phyloP scores from a whole-genome alignment of 176 grass and related monocot species.

The Cocos nucifera region DNA sequence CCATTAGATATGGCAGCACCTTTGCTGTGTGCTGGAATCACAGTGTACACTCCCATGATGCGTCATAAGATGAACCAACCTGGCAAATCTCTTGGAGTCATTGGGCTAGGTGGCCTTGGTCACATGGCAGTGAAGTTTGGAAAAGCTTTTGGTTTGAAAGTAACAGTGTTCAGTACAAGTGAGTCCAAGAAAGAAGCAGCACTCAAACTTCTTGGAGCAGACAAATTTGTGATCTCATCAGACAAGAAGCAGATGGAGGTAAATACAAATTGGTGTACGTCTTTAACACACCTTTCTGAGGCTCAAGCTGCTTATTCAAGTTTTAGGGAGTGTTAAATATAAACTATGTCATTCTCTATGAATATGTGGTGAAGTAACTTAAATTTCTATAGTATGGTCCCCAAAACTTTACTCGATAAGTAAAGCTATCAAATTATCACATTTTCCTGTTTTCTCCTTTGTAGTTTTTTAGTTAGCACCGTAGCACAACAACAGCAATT shows the following conservation, averaged over 20 bases:
- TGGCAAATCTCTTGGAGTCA: conserved; percentile 5
- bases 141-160: conserved; percentile 13
- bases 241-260: conserved; percentile 11
- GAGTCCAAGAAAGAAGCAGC: conserved; percentile 9
- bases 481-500: too few relatives aligned
- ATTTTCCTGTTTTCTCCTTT: too few relatives aligned
- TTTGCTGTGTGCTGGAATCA: conserved; percentile 6
- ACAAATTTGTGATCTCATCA: conserved; percentile 7
- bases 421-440: too few relatives aligned
- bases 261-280: too few relatives aligned
- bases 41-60: conserved; percentile 15
- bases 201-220: conserved; percentile 4
- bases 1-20: conserved; percentile 4
- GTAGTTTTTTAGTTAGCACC: too few relatives aligned
- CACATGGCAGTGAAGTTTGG: conserved; percentile 15
- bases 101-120: conserved; percentile 9
- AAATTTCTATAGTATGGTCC: too few relatives aligned
- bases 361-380: too few relatives aligned
- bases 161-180: conserved; percentile 5
- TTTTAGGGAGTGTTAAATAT: too few relatives aligned
- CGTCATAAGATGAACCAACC: conserved; percentile 15
- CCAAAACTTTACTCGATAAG: too few relatives aligned
- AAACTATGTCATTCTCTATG: too few relatives aligned
- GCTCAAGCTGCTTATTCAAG: too few relatives aligned
- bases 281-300: too few relatives aligned